Conservation (phyloP, 1,139 yeast genomes). For the Nakaseomyces delphensis region DNA sequence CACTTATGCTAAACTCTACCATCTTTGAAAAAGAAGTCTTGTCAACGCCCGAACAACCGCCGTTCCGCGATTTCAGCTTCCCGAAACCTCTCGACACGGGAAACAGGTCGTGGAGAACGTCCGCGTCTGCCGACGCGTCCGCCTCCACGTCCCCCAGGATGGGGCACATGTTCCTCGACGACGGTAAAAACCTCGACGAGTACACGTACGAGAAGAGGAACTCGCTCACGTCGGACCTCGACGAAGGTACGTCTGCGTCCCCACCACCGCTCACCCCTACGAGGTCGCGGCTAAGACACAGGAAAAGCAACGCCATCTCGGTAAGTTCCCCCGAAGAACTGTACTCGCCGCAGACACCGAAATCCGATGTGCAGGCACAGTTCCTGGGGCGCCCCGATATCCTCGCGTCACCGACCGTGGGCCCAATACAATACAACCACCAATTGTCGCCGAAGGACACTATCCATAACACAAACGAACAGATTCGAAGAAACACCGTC, state of each 20-base stretch:
- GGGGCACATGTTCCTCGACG: neutral
- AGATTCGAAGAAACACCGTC: conserved; percentile 22
- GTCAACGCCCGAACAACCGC: no score
- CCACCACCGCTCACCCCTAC: conserved; percentile 3
- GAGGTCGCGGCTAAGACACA: conserved; percentile 6
- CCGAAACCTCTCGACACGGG: neutral
- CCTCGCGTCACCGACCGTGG: neutral
- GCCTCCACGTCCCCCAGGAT: neutral
- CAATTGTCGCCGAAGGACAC: conserved; percentile 16
- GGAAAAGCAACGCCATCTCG: conserved; percentile 12
- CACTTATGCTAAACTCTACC: neutral
- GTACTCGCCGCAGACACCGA: conserved; percentile 2
- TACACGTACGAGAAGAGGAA: neutral
- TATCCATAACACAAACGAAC: conserved; percentile 23
- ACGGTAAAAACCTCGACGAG: neutral
- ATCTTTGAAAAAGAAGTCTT: conserved; percentile 2
- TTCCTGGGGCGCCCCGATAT: neutral
- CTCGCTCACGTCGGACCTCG: neutral
- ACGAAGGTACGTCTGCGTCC: neutral
- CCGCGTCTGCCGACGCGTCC: no score
- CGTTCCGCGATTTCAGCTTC: neutral
- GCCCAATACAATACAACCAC: conserved; percentile 9
- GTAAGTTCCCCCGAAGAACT: conserved; percentile 4
- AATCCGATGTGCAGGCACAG: conserved; percentile 5
- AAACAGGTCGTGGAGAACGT: no score